These are phyloP conservation scores for Dissophora ornata DNA, from an alignment of 192 early-diverging fungal species.

Conservation along the genomic window DNA sequence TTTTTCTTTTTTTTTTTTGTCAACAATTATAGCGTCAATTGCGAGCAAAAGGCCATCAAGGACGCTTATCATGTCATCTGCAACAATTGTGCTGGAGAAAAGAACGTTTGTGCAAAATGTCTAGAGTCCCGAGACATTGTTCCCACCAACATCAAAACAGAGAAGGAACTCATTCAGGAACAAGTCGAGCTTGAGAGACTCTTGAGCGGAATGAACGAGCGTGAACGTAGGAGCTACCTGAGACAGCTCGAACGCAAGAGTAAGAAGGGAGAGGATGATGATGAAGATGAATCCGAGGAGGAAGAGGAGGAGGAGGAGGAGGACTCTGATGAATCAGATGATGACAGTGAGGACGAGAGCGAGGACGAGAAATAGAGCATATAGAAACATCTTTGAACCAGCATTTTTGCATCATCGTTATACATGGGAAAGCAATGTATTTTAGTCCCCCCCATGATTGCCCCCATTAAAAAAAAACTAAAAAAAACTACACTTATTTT, in stretches of 20 bases:
- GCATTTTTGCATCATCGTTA: too few species aligned
- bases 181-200: constrained; percentile 78
- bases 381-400: too few species aligned
- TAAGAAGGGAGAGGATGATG: constrained; percentile 58
- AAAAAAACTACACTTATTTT: neutral
- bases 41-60: constrained; percentile 84
- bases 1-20: constrained; percentile 11
- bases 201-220: constrained; percentile 79
- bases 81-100: constrained; percentile 80
- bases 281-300: constrained; percentile 59
- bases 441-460: neutral
- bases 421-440: too few species aligned
- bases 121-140: constrained; percentile 75
- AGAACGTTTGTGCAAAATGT: constrained; percentile 95
- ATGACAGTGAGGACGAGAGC: constrained; percentile 52
- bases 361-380: constrained; percentile 53
- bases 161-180: constrained; percentile 73
- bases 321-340: constrained; percentile 67
- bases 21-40: constrained; percentile 65
- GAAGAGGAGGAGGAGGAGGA: constrained; percentile 62
- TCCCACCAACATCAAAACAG: constrained; percentile 67
- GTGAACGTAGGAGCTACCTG: constrained; percentile 84
- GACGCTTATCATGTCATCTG: constrained; percentile 97
- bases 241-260: constrained; percentile 78
- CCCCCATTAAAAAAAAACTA: constrained; percentile 1